Base-by-base conservation (phyloP, 805 yeast species). In the Schwanniomyces polymorphus region DNA sequence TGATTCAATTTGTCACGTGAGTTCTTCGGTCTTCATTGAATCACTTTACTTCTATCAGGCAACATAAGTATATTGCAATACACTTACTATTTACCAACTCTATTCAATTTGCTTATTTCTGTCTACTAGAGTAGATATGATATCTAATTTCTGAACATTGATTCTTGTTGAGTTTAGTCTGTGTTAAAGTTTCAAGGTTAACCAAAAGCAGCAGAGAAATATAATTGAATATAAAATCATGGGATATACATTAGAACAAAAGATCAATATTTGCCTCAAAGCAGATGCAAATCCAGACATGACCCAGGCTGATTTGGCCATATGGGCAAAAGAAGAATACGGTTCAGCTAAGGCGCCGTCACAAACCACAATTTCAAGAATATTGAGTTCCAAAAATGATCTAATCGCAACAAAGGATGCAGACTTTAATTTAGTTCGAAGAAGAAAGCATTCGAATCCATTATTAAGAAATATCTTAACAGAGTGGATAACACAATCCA, bases 401-500 rank as follows among this genome's bases (percentile, higher is more conserved):
- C 58, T 79, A 28, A 69, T 80, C 11, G 74, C 82, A 0, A 56
- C 78, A 26, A 77, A 77, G 52, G 79, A 77, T 41, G 74, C 72
- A 51, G 86, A 74, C 60, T 80, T 73, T 63, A 76, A 59, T 64
- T 67, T 74, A 49, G 76, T 78, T 10, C 60, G 83, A 45, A 64
- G 86, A 44, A 62, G 86, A 29, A 81, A 79, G 47, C 80, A 80
- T n/a, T 63, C 75, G 41, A 81, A 81, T 53, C 76, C 80, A 9
- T 58, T 84, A 21, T 69, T 84, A 11, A 64, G 87, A 31, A 74
- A 76, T 40, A 81, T 84, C n/a, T 60, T 84, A 38, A 76, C 81
- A n/a, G 88, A 84, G 58, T 84, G 88, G 88, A 79, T 83, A 35
- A 75, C 84, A 0, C 88, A 83, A 58, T 80, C 84, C 21, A 76